Evolutionary conservation across 768 basidiomycete genomes (phyloP).

Genomic region (Lactifluus echinatus): DNA sequence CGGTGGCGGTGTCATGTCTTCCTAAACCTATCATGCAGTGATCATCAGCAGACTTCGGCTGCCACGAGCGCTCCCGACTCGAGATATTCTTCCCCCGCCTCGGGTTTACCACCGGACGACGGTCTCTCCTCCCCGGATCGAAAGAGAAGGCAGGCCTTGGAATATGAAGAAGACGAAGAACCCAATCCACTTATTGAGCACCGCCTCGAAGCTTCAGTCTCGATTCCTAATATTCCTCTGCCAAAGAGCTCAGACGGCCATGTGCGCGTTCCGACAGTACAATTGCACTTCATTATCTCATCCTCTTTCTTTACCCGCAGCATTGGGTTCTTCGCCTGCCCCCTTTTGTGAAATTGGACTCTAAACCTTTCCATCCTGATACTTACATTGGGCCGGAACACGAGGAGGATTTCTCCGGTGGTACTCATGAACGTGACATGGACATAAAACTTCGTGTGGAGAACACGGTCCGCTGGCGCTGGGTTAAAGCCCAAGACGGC

Average conservation of each 20-base stretch:
- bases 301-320: conserved; percentile 31
- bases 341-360: conserved; percentile 85
- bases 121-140: conserved; percentile 54
- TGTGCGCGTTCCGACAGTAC: conserved; percentile 37
- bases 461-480: conserved; percentile 94
- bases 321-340: conserved; percentile 91
- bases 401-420: conserved; percentile 54
- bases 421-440: conserved; percentile 64
- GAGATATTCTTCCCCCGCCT: conserved; percentile 27
- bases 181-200: conserved; percentile 48
- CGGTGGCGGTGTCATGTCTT: not conserved
- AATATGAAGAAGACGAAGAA: conserved; percentile 73
- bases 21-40: not conserved
- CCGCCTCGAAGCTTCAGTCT: conserved; percentile 57
- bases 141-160: conserved; percentile 53
- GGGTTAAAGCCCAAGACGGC: conserved; percentile 70
- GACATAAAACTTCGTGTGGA: conserved; percentile 82
- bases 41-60: conserved; percentile 7
- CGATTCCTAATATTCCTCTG: conserved; percentile 81
- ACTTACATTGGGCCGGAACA: conserved; percentile 79
- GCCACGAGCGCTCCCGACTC: conserved; percentile 22
- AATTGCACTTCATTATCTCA: not conserved
- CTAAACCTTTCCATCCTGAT: conserved; percentile 83
- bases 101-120: conserved; percentile 38
- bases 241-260: conserved; percentile 74